phyloP scores from a whole-genome alignment of 2,329 filamentous ascomycete species.

The Drechmeria coniospora region DNA sequence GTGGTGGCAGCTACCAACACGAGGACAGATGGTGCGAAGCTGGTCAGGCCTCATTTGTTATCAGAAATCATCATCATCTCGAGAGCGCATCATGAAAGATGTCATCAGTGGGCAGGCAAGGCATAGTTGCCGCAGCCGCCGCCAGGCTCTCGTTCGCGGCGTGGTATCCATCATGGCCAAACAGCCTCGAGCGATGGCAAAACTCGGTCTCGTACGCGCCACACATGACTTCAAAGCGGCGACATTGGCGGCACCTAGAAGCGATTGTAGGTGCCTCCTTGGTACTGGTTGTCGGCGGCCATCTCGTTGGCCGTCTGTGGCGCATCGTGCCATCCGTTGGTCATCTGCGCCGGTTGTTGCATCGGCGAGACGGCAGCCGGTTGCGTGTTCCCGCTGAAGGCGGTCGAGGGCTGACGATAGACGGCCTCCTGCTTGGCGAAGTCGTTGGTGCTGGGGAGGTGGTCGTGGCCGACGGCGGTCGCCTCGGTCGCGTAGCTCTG shows the following conservation, averaged over 20 bases:
- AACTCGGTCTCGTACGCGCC: neutral
- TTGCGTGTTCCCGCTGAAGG: neutral
- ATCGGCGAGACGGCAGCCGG: neutral
- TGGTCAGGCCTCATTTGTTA: no score
- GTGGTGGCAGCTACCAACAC: no score
- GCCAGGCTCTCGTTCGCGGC: no score
- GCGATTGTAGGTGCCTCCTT: conserved; percentile 21
- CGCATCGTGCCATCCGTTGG: neutral
- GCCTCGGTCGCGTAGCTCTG: conserved; percentile 26
- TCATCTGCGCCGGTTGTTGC: no score
- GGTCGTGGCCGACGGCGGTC: conserved; percentile 16
- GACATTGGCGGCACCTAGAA: conserved; percentile 5
- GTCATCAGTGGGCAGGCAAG: no score
- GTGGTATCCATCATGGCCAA: no score
- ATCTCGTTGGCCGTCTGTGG: conserved; percentile 3
- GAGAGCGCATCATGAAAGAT: no score
- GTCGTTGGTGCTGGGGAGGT: conserved; percentile 11
- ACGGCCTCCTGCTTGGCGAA: conserved; percentile 14
- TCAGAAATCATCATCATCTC: no score
- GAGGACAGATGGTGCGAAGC: no score
- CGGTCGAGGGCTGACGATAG: conserved; percentile 7
- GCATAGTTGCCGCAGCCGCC: no score
- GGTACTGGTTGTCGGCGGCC: conserved; percentile 17
- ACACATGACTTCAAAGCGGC: neutral
- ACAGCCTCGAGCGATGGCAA: no score